phyloP scores from a whole-genome alignment of 345 rosid species.

The Camelina neglecta region DNA sequence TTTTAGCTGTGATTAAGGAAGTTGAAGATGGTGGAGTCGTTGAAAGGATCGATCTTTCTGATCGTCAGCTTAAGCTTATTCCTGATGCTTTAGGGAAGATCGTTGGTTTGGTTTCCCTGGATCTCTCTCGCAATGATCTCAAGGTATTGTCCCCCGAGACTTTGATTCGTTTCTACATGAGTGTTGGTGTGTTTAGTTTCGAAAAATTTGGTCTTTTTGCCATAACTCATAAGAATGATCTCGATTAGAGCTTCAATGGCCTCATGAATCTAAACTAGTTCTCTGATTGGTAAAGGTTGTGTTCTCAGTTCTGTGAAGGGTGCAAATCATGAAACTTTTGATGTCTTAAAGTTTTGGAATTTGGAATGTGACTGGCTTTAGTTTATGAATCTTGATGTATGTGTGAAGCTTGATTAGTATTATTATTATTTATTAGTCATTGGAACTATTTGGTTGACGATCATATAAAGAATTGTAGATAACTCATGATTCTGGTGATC shows the following conservation, averaged over 20 bases:
- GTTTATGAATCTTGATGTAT: slow-evolving; percentile 3
- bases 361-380: slow-evolving; percentile 10
- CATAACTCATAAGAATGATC: neutral
- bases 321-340: neutral
- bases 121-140: slow-evolving; percentile 73
- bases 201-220: neutral
- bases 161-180: neutral
- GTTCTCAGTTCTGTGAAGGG: too few relatives aligned
- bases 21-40: slow-evolving; percentile 47
- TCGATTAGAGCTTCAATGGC: neutral
- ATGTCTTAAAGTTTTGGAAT: slow-evolving; percentile 14
- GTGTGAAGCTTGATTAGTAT: slow-evolving; percentile 9
- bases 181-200: neutral
- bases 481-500: slow-evolving; percentile 12
- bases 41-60: slow-evolving; percentile 70
- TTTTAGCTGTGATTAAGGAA: slow-evolving; percentile 53
- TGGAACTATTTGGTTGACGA: neutral
- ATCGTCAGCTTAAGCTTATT: slow-evolving; percentile 58
- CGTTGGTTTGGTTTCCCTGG: slow-evolving; percentile 59
- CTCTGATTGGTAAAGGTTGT: neutral
- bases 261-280: neutral
- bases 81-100: slow-evolving; percentile 80
- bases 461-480: neutral
- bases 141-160: slow-evolving; percentile 51
- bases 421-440: too few relatives aligned